Evolutionary conservation across 257 asterid genomes (phyloP), one percentile per base, ranked within the genome.

Genomic region (Penstemon davidsonii): DNA sequence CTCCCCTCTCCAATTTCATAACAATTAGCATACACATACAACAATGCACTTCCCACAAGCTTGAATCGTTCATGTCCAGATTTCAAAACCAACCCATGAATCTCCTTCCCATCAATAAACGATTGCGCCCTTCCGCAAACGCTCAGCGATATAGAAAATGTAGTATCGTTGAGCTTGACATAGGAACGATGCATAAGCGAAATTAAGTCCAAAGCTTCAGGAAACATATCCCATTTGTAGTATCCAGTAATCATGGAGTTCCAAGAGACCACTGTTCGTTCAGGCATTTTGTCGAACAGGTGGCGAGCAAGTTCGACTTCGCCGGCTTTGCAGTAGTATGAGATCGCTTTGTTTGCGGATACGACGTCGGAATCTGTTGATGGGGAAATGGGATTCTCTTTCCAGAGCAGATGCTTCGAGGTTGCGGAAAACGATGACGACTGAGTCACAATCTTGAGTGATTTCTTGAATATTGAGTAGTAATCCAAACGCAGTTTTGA

Each of bases 231-330:
- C 83, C 85, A 75, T 65, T 82, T 79, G 70, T 83, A 79, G 60
- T 85, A 89, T 8, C 89, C 95, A 49, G 87, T 77, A 15, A 92
- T 83, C 90, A 86, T 87, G 78, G 88, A 65, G 60, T 89, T 92
- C 96, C 96, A 92, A 3, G 98, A 86, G 46, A 85, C 90, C 39
- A 77, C 83, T 0, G 92, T 79, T 80, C 98, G 78, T 0, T 80
- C 72, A 3, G 62, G 91, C 98, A 89, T 86, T 82, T 38, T 60
- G 80, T 86, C 96, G 81, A 92, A 89, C 66, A 87, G 12, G 0
- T 62, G 71, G 68, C 91, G 93, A 41, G 95, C 96, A 8, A 53
- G 64, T 45, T 80, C 71, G 4, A 87, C 68, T 15, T 76, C 81
- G 41, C 95, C 90, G 5, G 64, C 65, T 67, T 72, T 38, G 57